Percentiles rank a stretch among this genome's conserved stretches.
Conservation (phyloP, 176 grass and related monocot species). For the Tillandsia leiboldiana region DNA sequence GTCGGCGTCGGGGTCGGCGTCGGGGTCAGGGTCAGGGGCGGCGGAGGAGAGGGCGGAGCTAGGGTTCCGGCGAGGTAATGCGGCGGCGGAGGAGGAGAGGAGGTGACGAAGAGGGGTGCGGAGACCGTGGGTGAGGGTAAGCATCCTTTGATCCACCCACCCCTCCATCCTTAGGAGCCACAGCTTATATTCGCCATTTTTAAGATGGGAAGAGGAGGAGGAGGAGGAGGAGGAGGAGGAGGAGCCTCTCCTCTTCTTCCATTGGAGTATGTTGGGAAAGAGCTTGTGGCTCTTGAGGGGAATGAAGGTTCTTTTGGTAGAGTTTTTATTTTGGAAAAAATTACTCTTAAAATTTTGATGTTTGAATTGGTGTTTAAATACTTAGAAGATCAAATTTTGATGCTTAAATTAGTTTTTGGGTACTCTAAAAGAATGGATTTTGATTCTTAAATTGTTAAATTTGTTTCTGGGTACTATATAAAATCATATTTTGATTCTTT, state of each 20-base stretch:
- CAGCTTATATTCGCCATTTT: conserved; percentile 10
- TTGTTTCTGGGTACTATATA: too few species aligned
- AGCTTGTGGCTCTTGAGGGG: too few species aligned
- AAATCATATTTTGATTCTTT: too few species aligned
- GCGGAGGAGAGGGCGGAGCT: background rate
- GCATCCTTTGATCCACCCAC: conserved; percentile 5
- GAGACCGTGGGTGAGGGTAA: conserved; percentile 5
- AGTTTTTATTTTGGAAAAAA: too few species aligned
- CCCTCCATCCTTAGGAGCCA: conserved; percentile 1
- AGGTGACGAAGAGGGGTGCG: background rate
- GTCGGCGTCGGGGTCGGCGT: background rate
- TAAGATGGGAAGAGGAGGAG: conserved; percentile 5
- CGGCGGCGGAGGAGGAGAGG: background rate
- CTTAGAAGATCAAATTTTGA: too few species aligned
- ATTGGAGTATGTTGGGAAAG: conserved; percentile 12
- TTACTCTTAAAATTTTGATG: too few species aligned
- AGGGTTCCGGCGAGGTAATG: background rate
- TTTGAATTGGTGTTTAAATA: too few species aligned
- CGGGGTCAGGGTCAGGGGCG: background rate
- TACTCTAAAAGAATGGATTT: too few species aligned
- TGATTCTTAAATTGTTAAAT: too few species aligned
- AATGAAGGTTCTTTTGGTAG: too few species aligned
- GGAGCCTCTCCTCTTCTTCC: conserved; percentile 33
- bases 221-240: conserved; percentile 20
- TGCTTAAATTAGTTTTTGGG: too few species aligned